phyloP scores from a whole-genome alignment of 176 grass and related monocot species.

The Cymbopogon citratus region DNA sequence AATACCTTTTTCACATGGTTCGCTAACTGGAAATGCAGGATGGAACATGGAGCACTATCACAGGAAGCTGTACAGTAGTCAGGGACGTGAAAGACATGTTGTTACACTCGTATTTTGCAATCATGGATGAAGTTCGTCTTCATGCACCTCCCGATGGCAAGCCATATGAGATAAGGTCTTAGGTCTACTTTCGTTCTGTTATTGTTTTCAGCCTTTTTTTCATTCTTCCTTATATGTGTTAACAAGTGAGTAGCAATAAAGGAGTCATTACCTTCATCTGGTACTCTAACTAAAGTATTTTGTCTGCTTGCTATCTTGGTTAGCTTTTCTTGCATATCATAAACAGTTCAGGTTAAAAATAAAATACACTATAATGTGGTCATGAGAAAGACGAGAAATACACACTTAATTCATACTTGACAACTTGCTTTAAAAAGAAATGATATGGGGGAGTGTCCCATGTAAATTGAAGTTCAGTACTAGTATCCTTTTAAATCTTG shows the following conservation, averaged over 20 bases:
- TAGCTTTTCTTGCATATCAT: neutral
- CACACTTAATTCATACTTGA: neutral
- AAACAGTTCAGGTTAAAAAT: neutral
- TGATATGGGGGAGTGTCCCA: neutral
- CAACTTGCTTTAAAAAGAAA: neutral
- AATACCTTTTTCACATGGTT: conserved; percentile 17
- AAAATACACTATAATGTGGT: neutral
- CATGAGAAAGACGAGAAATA: neutral
- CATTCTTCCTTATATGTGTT: neutral
- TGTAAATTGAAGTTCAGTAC: neutral
- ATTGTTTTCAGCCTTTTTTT: conserved; percentile 1
- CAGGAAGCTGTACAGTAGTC: conserved; percentile 74
- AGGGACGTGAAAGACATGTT: conserved; percentile 75
- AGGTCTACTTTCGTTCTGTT: conserved; percentile 3
- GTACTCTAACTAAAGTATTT: neutral
- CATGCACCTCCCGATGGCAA: conserved; percentile 51
- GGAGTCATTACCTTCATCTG: neutral
- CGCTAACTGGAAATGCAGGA: conserved; percentile 50
- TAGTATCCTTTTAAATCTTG: neutral
- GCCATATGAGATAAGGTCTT: conserved; percentile 87
- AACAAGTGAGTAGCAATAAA: neutral
- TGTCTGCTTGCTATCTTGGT: conserved; percentile 10
- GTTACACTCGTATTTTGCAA: conserved; percentile 76
- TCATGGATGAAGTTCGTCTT: conserved; percentile 73
- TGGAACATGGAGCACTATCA: conserved; percentile 90